A percentile compares a stretch with the other conserved stretches of the same genome.
phyloP scores from a whole-genome alignment of 345 rosid genomes.

The Eutrema heterophyllum region DNA sequence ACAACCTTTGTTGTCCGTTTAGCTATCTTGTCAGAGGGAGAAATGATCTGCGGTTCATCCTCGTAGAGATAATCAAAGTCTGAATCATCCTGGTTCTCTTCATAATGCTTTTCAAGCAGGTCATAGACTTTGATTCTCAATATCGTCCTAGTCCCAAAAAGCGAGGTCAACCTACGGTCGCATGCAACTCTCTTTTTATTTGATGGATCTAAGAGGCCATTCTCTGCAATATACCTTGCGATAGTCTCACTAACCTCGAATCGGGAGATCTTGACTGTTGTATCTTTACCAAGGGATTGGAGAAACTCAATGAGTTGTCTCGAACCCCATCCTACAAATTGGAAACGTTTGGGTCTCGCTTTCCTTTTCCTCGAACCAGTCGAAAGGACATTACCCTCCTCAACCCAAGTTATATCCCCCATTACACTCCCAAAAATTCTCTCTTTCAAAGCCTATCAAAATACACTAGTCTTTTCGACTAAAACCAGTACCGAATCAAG shows the following conservation, averaged over 20 bases:
- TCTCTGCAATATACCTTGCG: slow-evolving; percentile 40
- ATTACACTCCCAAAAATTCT: neutral
- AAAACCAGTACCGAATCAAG: neutral
- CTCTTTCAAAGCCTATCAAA: neutral
- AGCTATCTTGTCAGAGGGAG: slow-evolving; percentile 28
- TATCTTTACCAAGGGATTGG: slow-evolving; percentile 44
- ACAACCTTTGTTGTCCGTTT: slow-evolving; percentile 27
- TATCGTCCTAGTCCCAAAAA: slow-evolving; percentile 58
- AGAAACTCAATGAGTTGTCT: slow-evolving; percentile 63
- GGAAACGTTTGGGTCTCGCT: slow-evolving; percentile 38
- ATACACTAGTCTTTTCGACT: neutral
- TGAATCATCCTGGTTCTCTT: slow-evolving; percentile 49
- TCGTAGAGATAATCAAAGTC: slow-evolving; percentile 47
- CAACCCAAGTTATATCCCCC: slow-evolving; percentile 40
- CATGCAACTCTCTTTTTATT: slow-evolving; percentile 63
- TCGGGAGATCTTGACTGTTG: slow-evolving; percentile 38
- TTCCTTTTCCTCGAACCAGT: slow-evolving; percentile 38
- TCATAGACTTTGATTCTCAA: slow-evolving; percentile 45
- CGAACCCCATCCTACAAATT: slow-evolving; percentile 78
- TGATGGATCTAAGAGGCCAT: slow-evolving; percentile 36
- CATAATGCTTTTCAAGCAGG: slow-evolving; percentile 55
- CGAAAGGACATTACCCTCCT: slow-evolving; percentile 26
- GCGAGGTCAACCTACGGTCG: slow-evolving; percentile 43
- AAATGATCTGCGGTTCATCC: slow-evolving; percentile 32
- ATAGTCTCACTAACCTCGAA: slow-evolving; percentile 47